Evolutionary conservation across 75 land plant genomes (phyloP).

Genomic region (Selaginella moellendorffii): DNA sequence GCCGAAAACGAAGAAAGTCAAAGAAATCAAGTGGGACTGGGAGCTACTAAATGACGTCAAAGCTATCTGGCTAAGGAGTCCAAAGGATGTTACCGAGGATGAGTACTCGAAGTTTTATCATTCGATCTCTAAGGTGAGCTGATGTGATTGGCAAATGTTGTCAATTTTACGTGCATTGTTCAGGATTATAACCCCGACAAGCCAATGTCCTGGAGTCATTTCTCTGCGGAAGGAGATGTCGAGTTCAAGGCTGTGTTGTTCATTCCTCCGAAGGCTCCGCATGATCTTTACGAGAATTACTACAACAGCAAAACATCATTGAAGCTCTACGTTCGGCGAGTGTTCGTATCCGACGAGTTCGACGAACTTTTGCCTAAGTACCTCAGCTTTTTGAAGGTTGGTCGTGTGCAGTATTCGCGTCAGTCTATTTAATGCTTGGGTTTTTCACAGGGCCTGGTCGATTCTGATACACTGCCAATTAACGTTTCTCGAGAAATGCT

Average conservation of each 20-base stretch:
- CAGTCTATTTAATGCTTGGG: background rate
- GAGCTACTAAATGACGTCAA: conserved; percentile 5
- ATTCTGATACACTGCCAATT: conserved; percentile 91
- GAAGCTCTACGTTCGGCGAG: conserved; percentile 82
- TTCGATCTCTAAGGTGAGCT: conserved; percentile 68
- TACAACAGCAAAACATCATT: conserved; percentile 63
- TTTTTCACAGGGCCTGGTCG: conserved; percentile 76
- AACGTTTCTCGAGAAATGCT: conserved; percentile 99
- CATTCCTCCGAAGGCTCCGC: conserved; percentile 88
- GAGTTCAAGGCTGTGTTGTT: conserved; percentile 92
- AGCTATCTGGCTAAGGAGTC: conserved; percentile 38
- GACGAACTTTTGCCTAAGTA: conserved; percentile 96
- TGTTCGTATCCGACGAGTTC: conserved; percentile 93
- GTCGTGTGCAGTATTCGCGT: background rate
- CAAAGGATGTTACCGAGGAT: conserved; percentile 94
- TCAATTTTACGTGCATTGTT: background rate
- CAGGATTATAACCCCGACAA: conserved; percentile 85
- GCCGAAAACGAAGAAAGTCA: background rate
- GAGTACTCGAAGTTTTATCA: conserved; percentile 87
- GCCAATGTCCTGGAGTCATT: conserved; percentile 86
- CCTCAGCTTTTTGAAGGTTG: conserved; percentile 63
- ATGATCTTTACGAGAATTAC: conserved; percentile 89
- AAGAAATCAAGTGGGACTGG: conserved; percentile 4
- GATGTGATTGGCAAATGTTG: background rate
- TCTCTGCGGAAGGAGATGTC: conserved; percentile 95